Conservation (phyloP, 768 basidiomycete species). For the Leucosporidium scottii region DNA sequence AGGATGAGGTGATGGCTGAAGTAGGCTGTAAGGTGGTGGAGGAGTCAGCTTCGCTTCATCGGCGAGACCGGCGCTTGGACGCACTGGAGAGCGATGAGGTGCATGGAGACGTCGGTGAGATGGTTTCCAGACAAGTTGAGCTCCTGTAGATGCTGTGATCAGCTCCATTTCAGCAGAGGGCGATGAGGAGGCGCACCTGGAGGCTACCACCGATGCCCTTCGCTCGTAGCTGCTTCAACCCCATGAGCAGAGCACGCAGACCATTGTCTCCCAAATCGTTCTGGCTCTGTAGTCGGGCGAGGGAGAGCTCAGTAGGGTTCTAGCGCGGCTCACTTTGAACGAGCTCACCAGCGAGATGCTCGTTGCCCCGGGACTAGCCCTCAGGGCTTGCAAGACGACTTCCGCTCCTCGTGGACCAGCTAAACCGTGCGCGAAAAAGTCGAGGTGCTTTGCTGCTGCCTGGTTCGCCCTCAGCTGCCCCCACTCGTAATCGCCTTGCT, state of each 20-base stretch:
- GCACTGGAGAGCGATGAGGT: slow-evolving; percentile 24
- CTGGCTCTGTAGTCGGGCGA: not conserved
- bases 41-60: no score
- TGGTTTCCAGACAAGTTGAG: slow-evolving; percentile 16
- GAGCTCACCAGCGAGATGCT: slow-evolving; percentile 6
- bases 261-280: slow-evolving; percentile 26
- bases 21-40: slow-evolving; percentile 5
- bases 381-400: slow-evolving; percentile 5
- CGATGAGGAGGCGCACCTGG: slow-evolving; percentile 3
- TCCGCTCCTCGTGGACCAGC: slow-evolving; percentile 11
- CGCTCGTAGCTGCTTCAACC: slow-evolving; percentile 20
- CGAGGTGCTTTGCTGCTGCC: slow-evolving; percentile 19
- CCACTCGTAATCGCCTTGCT: slow-evolving; percentile 14
- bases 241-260: slow-evolving; percentile 14
- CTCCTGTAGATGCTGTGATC: not conserved
- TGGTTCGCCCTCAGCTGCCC: slow-evolving; percentile 9
- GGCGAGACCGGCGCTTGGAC: not conserved
- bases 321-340: no score
- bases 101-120: slow-evolving; percentile 24
- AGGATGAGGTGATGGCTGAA: slow-evolving; percentile 22
- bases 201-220: slow-evolving; percentile 13
- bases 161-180: accelerated
- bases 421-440: slow-evolving; percentile 21
- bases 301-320: no score
- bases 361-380: slow-evolving; percentile 15